Evolutionary conservation across 2,329 filamentous ascomycete genomes (phyloP), one percentile per base, ranked within the genome.

Genomic region (Fusarium sp.): DNA sequence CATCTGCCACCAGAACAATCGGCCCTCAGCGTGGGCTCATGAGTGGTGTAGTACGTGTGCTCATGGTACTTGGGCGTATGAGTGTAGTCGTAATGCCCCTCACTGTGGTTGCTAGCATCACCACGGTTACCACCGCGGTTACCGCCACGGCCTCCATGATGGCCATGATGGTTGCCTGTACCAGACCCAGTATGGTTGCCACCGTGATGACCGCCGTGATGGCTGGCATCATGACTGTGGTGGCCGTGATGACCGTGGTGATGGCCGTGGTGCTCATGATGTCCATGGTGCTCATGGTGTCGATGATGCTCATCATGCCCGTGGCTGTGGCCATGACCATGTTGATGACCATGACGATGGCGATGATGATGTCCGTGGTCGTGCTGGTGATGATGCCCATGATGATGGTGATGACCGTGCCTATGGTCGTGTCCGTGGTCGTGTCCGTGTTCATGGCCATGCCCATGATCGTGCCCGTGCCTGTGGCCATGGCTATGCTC

Each of bases 1-100:
- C 73, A 75, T 27, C 73, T 62, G 8, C 63, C 56, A 34, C 73
- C 68, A n/a, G 62, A 18, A 46, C 73, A 74, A 18, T 62, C 42
- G n/a, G 67, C 50, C 40, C 69, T 65, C 53, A 69, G 61, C 63
- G 62, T 62, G 46, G 68, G 65, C 40, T 55, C 20, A 23, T 65
- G 62, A 8, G 53, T 62, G 36, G 25, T 62, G 50, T 66, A 57
- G 29, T 61, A 54, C 7, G 61, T 60, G 34, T 67, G 55, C 10
- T 70, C 65, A 23, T 70, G 27, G 23, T 62, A 46, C 38, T 65
- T 55, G 27, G 68, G 46, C 16, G 62, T 36, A 44, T 72, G 61
- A 38, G 55, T 16, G 42, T 73, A 71, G 38, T 69, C 63, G 25
- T 69, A 67, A 16, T 56, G 61, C 57, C 69, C 50, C 23, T 31